Evolutionary conservation across 2,329 filamentous ascomycete species (phyloP), one percentile per base, ranked within the genome.

Genomic region (Fusarium miscanthi): DNA sequence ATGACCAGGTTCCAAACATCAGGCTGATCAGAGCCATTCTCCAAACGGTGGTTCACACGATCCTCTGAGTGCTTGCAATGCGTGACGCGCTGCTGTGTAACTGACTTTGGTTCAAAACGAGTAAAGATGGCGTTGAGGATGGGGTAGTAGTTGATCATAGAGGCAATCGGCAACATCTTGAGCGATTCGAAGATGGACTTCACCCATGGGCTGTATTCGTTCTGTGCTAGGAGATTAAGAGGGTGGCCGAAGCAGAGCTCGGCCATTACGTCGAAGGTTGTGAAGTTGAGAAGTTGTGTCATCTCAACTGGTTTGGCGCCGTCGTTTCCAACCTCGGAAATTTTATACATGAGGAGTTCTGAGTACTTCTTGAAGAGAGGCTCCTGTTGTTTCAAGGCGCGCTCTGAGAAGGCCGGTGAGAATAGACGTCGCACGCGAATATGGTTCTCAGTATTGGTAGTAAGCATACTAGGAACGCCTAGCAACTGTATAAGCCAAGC

Each of bases 201-300:
- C 6, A 81, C 76, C 72, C 76, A 80, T 2, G 77, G 78, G 19
- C 78, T 75, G 42, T 76, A 76, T 5, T 71, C 64, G 1, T 71
- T 70, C 9, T 69, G 31, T 25, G 78, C 69, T 1, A 80, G 71
- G 1, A 77, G 73, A 1, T 71, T 69, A 5, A 80, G 79, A 2
- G 71, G 62, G 4, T 75, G 74, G 1, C 79, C 78, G 17, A 80
- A 79, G 23, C 68, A 74, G 1, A 80, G 63, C 41, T 79, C 76
- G 1, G 67, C 62, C 31, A 80, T 69, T 1, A 74, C 56, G 25
- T 81, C 79, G 14, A 81, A 81, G 0, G 79, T 80, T 0, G 76
- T 64, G 25, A 70, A 71, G 52, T 71, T 71, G 17, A 71, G 46
- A 0, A 71, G 21, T 3, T 51, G 56, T 0, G 62, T 63, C 52